Evolutionary conservation across 805 yeast species (phyloP).

Genomic region (Candida pseudofarinosa): DNA sequence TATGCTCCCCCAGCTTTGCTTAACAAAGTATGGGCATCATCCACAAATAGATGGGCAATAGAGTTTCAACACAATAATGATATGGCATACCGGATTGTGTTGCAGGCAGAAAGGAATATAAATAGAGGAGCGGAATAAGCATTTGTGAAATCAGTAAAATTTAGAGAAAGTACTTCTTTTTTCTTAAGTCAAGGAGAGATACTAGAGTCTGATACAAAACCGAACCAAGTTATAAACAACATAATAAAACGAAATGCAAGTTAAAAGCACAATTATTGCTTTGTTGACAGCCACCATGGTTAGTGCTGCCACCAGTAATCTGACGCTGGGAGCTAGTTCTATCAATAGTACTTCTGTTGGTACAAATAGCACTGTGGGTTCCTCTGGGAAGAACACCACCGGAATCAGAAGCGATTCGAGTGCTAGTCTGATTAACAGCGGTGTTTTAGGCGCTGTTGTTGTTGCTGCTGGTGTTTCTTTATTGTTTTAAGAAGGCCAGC

Average conservation of each 20-base stretch:
- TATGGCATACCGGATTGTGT: not conserved
- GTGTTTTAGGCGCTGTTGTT: conserved; percentile 77
- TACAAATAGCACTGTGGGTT: conserved; percentile 44
- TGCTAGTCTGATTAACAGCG: conserved; percentile 52
- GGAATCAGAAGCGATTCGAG: conserved; percentile 42
- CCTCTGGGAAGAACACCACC: conserved; percentile 45
- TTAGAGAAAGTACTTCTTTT: not conserved
- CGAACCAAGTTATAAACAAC: not conserved
- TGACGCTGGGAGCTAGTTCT: conserved; percentile 42
- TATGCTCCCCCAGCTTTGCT: too few species aligned
- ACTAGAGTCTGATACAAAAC: not conserved
- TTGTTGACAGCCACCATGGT: conserved; percentile 69
- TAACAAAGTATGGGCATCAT: too few species aligned
- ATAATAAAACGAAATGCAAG: conserved; percentile 52
- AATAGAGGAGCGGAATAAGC: not conserved
- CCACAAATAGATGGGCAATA: not conserved
- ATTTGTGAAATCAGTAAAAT: not conserved
- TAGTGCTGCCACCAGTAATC: conserved; percentile 48
- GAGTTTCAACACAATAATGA: not conserved
- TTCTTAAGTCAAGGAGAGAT: not conserved
- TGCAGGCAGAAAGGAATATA: not conserved
- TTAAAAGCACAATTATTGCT: conserved; percentile 63
- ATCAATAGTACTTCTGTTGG: conserved; percentile 41
- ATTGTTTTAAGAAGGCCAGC: conserved; percentile 25
- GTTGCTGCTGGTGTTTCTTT: conserved; percentile 77